Evolutionary conservation across 306 rosid species (phyloP).

Genomic region (Cucumis hystrix): DNA sequence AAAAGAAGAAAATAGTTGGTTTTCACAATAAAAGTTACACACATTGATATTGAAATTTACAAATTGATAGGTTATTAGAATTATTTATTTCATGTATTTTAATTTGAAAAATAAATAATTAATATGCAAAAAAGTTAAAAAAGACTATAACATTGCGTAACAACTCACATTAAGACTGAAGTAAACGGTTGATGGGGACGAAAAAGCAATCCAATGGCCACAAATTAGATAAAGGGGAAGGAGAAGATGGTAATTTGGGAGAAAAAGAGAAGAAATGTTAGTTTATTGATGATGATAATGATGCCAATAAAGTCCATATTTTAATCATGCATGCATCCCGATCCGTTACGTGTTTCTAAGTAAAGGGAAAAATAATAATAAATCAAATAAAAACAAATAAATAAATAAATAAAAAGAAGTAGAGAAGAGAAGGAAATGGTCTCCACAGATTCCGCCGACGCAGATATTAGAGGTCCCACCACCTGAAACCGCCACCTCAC

Average conservation of each 20-base stretch:
- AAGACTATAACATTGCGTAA: too few relatives aligned
- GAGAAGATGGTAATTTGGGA: background rate
- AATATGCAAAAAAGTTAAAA: too few relatives aligned
- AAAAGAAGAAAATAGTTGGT: too few relatives aligned
- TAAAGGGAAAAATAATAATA: background rate
- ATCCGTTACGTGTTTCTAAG: background rate
- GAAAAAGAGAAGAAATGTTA: background rate
- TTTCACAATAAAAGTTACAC: too few relatives aligned
- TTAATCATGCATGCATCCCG: slow-evolving; percentile 5
- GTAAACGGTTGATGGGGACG: too few relatives aligned
- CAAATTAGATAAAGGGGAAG: background rate
- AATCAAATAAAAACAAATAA: too few relatives aligned
- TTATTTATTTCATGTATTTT: too few relatives aligned
- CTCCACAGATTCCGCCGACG: slow-evolving; percentile 8
- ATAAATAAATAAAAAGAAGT: background rate
- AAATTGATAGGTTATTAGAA: too few relatives aligned
- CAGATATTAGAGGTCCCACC: slow-evolving; percentile 2
- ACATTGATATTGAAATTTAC: too few relatives aligned
- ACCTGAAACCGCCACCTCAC: slow-evolving; percentile 2
- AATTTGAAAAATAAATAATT: too few relatives aligned
- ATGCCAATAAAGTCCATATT: background rate
- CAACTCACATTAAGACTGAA: too few relatives aligned
- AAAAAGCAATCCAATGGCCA: too few relatives aligned
- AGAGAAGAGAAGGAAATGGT: background rate
- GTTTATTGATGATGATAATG: background rate